Evolutionary conservation across 768 basidiomycete species (phyloP), one percentile per base, ranked within the genome.

Genomic region (Rhodosporidiobolus odoratus): DNA sequence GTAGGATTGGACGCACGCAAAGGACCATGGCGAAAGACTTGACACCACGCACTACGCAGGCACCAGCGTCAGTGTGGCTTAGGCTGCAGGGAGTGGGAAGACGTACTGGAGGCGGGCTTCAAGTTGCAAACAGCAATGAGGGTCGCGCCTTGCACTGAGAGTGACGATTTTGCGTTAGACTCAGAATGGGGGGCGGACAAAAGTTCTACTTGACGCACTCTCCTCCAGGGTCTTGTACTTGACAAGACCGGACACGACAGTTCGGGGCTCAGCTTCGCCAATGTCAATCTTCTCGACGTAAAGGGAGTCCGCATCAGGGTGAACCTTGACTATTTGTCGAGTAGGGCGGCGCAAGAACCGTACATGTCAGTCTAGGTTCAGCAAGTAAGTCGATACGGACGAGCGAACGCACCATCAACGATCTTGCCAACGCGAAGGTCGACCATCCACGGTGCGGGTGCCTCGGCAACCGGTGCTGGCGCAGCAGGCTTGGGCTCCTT

Each of bases 1-100:
- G 34, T 58, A 35, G 27, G 4, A 16, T 61, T 10, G 7, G 16
- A 80, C 87, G 57, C 79, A 92, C 92, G 77, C 89, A 89, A 71
- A 99, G 87, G 45, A 99, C 89, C 96, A 99, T 98, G 40, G 93
- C 96, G 77, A 89, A 95, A 69, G 92, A 95, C 83, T 97, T 98
- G 75, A 99, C 88, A 3, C 96, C 96, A 68, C 95, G 88, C 95
- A 99, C 69, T 71, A 53, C 15, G 35, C 27, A 35, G 1, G 37
- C 23, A 25, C 30, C 23, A 23, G 43, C 4, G 38, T 47, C 13
- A 40, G 32, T 2, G 35, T 30, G 27, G 30, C n/a, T n/a, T n/a
- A n/a, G n/a, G n/a, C n/a, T 5, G 40, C 7, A 19, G 21, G 9
- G 27, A 25, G 47, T 25, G 23, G 1, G 6, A 19, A 32, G 27